Percentiles rank a stretch among this genome's conserved stretches.
Evolutionary conservation across 1,284 basidiomycete species (phyloP).

Genomic region (Phlebopus sp.): DNA sequence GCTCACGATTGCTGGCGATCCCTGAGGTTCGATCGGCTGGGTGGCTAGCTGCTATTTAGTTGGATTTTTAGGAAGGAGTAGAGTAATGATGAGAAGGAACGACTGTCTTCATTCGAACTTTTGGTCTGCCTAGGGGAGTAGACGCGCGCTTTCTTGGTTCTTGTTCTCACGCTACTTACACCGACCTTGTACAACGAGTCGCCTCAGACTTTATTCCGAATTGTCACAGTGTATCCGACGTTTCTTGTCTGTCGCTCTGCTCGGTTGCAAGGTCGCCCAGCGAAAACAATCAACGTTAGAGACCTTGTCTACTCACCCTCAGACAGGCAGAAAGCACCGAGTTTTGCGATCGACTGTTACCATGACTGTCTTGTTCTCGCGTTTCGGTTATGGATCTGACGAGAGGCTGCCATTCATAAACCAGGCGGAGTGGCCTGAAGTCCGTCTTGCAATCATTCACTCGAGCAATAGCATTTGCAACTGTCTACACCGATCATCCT

Average conservation of each 20-base stretch:
- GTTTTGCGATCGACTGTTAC: not conserved
- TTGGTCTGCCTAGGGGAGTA: too few relatives aligned
- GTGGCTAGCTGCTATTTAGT: not conserved
- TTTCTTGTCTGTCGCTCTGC: too few relatives aligned
- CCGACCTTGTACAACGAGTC: too few relatives aligned
- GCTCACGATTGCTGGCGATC: slow-evolving; percentile 24
- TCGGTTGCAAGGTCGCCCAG: too few relatives aligned
- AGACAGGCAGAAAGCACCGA: not conserved
- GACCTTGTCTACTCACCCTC: not conserved
- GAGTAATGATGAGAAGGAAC: too few relatives aligned
- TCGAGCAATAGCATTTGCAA: not conserved
- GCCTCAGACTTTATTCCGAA: too few relatives aligned
- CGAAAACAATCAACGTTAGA: not conserved
- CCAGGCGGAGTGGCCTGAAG: not conserved
- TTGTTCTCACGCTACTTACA: too few relatives aligned
- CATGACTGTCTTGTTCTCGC: not conserved
- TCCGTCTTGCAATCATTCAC: not conserved
- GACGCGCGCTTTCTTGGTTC: not conserved
- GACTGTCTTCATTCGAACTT: too few relatives aligned
- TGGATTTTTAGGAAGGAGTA: not conserved
- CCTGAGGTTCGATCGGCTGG: slow-evolving; percentile 1
- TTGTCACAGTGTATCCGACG: too few relatives aligned
- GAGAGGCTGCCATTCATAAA: not conserved
- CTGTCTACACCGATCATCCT: not conserved
- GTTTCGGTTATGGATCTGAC: too few relatives aligned